These are phyloP conservation scores for Sequoia sempervirens DNA, from an alignment of 75 land plant genomes.

Conservation along the genomic window DNA sequence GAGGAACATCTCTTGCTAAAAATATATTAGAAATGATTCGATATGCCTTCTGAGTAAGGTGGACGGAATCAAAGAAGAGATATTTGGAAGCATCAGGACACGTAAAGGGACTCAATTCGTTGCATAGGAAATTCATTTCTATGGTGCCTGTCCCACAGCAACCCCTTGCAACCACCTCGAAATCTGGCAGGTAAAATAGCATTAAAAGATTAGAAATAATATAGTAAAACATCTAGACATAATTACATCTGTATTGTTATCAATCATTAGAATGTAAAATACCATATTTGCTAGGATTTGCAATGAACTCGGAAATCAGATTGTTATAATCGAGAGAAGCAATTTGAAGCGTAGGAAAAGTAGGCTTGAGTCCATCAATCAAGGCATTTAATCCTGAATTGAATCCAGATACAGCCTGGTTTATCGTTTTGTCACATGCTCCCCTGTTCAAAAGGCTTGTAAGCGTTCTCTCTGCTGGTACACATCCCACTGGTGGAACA, in stretches of 20 bases:
- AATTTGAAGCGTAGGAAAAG: neutral
- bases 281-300: constrained; percentile 4
- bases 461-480: neutral
- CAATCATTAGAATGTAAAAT: neutral
- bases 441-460: neutral
- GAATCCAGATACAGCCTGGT: neutral
- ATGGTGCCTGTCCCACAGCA: constrained; percentile 21
- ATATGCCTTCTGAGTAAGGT: constrained; percentile 16
- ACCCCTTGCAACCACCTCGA: constrained; percentile 9
- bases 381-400: neutral
- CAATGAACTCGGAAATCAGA: neutral
- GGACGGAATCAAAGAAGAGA: constrained; percentile 21
- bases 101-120: constrained; percentile 11
- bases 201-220: neutral
- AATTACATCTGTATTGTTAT: neutral
- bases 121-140: constrained; percentile 7
- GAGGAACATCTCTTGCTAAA: neutral
- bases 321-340: neutral
- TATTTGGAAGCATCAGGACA: constrained; percentile 19
- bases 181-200: neutral
- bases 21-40: constrained; percentile 3
- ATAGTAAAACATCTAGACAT: neutral
- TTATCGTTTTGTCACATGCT: neutral
- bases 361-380: neutral
- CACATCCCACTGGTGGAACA: constrained; percentile 12